Base-by-base conservation (phyloP, 768 basidiomycete genomes). In the Lyophyllum atratum region DNA sequence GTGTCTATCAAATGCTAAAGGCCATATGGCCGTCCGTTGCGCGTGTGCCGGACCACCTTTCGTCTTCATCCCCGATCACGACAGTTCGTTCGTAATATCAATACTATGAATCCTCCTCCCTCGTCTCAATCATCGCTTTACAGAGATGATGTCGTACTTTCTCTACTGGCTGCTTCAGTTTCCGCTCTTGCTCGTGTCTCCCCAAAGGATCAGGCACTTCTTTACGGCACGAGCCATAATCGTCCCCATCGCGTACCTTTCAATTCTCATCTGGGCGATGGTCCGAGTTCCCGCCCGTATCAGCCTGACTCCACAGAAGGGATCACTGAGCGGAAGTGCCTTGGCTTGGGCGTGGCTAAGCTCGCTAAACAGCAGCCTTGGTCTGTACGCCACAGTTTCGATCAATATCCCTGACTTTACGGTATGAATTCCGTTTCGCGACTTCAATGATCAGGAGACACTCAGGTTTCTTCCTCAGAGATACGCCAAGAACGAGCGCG, bases 361-460 rank as follows among this genome's bases (percentile, higher is more conserved):
- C 51, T 84, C 86, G 0, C 65, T 96, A 56, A 95, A 93, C 66
- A 85, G 87, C 51, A 87, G 87, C 1, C 71, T 95, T 21, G 91
- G 90, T 0, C 81, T 84, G 59, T 94, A 87, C 70, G 74, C 86
- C 4, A 90, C 87, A 9, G 73, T 90, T 14, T 80, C 86, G 0
- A 86, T 90, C 60, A 93, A 93, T 64, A 92, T 93, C 56, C 87
- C 92, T 1, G 93, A 95, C 71, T 93, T 95, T 66, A 92, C 92
- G 40, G 69, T 73, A 54, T 43, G 69, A 59, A 10, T 42, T 28
- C 8, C 26, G 49, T 54, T 9, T 12, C 44, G 29, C 34, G 24
- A 40, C 46, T n/a, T 15, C 25, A 40, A 4, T 46, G 12, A 59
- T 24, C 49, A n/a, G 19, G 37, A 37, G 33, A 37, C 50, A 51